Base-by-base conservation (phyloP, 2,329 filamentous ascomycete genomes). In the Trichoderma sp. region DNA sequence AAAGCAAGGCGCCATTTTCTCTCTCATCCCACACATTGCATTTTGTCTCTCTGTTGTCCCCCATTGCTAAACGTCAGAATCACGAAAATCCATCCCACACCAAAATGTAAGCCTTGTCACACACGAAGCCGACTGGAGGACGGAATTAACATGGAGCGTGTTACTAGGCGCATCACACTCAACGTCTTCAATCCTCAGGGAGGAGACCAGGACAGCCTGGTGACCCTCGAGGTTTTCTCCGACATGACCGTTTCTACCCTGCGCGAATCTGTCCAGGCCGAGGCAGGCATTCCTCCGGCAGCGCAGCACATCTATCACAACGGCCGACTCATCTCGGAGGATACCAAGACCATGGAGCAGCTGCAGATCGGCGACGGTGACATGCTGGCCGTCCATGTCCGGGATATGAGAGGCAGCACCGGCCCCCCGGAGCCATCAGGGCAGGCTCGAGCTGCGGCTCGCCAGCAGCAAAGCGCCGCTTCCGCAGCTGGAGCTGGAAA, bases 301-400 rank as follows among this genome's bases (percentile, higher is more conserved):
- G 85, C 90, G 58, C 94, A 97, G 79, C 90, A 93, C 77, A 90
- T 98, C 77, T 96, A 96, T 81, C 91, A 95, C 82, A 96, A 97
- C 79, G 96, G 95, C 72, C 87, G 89, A 72, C 87, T 94, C 52
- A 88, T 99, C 67, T 86, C 84, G 73, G 90, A 94, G 80, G 90
- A 94, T 75, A 81, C 86, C 69, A 91, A 94, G 79, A 97, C 94
- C 3, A 87, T 99, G 76, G 88, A 94, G 73, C 86, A 95, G 75
- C 86, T 94, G 37, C 87, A 91, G 52, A 91, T 99, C 74, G 87
- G 85, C 59, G 93, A 98, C 81, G 93, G 93, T 67, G 96, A 97
- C 76, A 94, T 99, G 92, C 83, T 99, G 72, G 93, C 92, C 34
- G 87, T 98, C 73, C 91, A 97, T 77, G 90, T 97, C 70, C 81